phyloP scores from a whole-genome alignment of 2,329 filamentous ascomycete species.

The Hypoxylon sp. region DNA sequence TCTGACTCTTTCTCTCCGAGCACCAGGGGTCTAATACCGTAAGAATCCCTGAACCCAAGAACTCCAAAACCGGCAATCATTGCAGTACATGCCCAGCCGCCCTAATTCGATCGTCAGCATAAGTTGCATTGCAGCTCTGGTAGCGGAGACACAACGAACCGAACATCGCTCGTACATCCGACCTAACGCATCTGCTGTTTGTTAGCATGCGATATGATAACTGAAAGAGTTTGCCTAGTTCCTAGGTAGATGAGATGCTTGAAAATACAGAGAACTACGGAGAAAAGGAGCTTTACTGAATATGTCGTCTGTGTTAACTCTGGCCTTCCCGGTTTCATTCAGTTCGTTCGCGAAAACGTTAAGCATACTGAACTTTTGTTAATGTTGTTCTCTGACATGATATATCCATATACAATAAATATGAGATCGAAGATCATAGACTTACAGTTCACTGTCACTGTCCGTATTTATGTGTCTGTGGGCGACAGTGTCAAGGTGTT shows the following conservation, averaged over 20 bases:
- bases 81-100: slow-evolving; percentile 85
- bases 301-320: slow-evolving; percentile 85
- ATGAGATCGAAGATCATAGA: background rate
- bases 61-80: slow-evolving; percentile 89
- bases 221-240: background rate
- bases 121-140: background rate
- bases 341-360: slow-evolving; percentile 43
- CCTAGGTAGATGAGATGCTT: background rate
- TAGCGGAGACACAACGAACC: slow-evolving; percentile 11
- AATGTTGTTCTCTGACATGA: background rate
- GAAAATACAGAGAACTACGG: background rate
- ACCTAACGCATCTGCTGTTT: slow-evolving; percentile 66
- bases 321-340: slow-evolving; percentile 82
- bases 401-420: background rate
- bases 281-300: slow-evolving; percentile 63
- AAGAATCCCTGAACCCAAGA: slow-evolving; percentile 78
- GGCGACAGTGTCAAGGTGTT: slow-evolving; percentile 81
- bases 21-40: slow-evolving; percentile 85
- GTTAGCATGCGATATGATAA: slow-evolving; percentile 13
- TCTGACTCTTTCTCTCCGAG: slow-evolving; percentile 75
- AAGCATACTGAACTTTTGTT: slow-evolving; percentile 36
- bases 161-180: slow-evolving; percentile 79
- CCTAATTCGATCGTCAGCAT: slow-evolving; percentile 58
- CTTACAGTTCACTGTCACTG: slow-evolving; percentile 44
- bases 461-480: slow-evolving; percentile 80